Percentiles rank a stretch among this genome's conserved stretches.
These are phyloP conservation scores for Trichoderma aggressivum DNA, from an alignment of 2,329 filamentous ascomycete species.

Conservation along the genomic window DNA sequence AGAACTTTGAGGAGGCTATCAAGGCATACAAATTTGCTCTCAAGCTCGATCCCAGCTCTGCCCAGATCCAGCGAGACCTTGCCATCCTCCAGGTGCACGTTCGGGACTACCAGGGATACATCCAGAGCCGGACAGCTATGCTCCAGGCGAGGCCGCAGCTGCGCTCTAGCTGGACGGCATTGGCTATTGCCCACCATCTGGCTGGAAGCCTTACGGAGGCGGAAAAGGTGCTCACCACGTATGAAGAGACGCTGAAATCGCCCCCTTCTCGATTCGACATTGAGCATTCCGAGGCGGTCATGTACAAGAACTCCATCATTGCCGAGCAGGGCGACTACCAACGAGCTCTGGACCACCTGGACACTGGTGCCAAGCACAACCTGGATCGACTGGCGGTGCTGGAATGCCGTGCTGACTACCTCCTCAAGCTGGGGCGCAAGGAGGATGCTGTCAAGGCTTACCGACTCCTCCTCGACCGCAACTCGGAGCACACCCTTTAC, in stretches of 20 bases:
- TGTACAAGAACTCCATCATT: conserved; percentile 96
- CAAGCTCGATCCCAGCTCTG: conserved; percentile 86
- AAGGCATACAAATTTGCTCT: conserved; percentile 98
- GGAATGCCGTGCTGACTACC: conserved; percentile 81
- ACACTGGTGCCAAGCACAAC: conserved; percentile 70
- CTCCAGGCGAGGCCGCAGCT: conserved; percentile 76
- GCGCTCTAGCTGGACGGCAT: conserved; percentile 94
- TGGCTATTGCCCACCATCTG: conserved; percentile 90
- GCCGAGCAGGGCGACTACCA: conserved; percentile 82
- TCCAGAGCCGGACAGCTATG: conserved; percentile 85
- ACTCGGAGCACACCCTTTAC: conserved; percentile 82
- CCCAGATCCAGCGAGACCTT: conserved; percentile 90
- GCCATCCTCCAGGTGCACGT: conserved; percentile 94
- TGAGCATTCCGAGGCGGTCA: conserved; percentile 87
- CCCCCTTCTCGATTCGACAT: conserved; percentile 74
- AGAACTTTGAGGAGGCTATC: conserved; percentile 98
- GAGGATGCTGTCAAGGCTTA: conserved; percentile 82
- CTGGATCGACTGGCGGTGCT: conserved; percentile 81
- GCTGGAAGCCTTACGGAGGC: conserved; percentile 81
- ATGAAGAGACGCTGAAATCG: conserved; percentile 87
- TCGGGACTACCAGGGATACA: conserved; percentile 90
- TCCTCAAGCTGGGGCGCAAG: conserved; percentile 71
- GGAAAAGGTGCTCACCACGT: conserved; percentile 86
- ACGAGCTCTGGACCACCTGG: conserved; percentile 81
- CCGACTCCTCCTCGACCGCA: conserved; percentile 75